Percentiles rank a stretch among this genome's conserved stretches.
Evolutionary conservation across 805 yeast genomes (phyloP).

Genomic region (Yamadazyma philogaea): DNA sequence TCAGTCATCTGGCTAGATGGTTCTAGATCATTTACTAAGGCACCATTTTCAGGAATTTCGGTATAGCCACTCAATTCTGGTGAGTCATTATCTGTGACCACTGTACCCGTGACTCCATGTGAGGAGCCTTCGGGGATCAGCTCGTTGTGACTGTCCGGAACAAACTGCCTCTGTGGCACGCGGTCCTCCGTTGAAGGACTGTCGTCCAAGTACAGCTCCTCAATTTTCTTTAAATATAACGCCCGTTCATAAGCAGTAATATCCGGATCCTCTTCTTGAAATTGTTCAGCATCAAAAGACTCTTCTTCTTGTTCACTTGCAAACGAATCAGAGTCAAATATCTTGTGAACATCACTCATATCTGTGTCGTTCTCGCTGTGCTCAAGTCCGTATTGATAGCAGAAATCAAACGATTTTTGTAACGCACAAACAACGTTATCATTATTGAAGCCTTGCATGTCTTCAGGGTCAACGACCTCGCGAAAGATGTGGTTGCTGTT

Average conservation of each 20-base stretch:
- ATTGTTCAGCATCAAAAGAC: constrained; percentile 11
- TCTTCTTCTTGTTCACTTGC: constrained; percentile 8
- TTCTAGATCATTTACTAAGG: not conserved
- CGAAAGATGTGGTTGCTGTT: constrained; percentile 8
- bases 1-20: no score
- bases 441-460: constrained; percentile 19
- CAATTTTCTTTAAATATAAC: constrained; percentile 7
- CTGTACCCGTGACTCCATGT: no score
- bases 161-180: constrained; percentile 2
- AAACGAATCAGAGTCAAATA: constrained; percentile 8
- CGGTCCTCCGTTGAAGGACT: constrained; percentile 1
- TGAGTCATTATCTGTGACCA: not conserved
- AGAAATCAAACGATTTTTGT: constrained; percentile 25
- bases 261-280: constrained; percentile 11
- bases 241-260: constrained; percentile 12
- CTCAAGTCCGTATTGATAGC: constrained; percentile 24
- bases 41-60: not conserved
- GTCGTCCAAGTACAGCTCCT: constrained; percentile 3
- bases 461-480: constrained; percentile 6
- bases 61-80: not conserved
- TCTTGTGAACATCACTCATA: constrained; percentile 5
- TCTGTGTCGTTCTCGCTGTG: not conserved
- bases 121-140: not conserved
- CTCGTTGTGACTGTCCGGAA: constrained; percentile 6
- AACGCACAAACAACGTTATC: constrained; percentile 33